Evolutionary conservation across 257 asterid genomes (phyloP).

Genomic region (Capsicum baccatum): DNA sequence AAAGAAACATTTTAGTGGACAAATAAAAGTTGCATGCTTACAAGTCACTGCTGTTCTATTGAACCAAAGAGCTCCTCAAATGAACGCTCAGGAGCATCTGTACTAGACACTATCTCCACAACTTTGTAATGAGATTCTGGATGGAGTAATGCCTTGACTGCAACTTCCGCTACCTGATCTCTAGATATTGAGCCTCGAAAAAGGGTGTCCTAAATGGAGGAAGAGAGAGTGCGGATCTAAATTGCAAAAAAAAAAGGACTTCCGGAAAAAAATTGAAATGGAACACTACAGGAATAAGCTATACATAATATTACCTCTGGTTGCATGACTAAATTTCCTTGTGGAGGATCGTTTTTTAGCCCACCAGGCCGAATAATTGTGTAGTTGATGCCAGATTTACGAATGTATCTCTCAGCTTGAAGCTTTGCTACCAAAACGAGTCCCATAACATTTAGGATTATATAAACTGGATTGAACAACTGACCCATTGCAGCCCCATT

Average conservation of each 20-base stretch:
- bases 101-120: constrained; percentile 81
- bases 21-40: not conserved
- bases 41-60: constrained; percentile 58
- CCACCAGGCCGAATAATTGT: constrained; percentile 97
- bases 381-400: constrained; percentile 94
- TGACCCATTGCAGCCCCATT: constrained; percentile 99
- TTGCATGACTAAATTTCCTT: constrained; percentile 89
- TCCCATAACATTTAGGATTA: constrained; percentile 84
- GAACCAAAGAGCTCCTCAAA: constrained; percentile 77
- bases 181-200: constrained; percentile 85
- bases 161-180: constrained; percentile 94
- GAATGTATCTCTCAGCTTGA: constrained; percentile 82
- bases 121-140: constrained; percentile 79
- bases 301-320: constrained; percentile 64
- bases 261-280: not conserved
- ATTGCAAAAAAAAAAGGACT: not conserved
- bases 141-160: constrained; percentile 80
- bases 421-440: constrained; percentile 89
- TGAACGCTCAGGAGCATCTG: constrained; percentile 77
- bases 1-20: not conserved
- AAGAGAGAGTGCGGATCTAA: not conserved
- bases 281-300: constrained; percentile 1
- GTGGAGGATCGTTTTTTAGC: constrained; percentile 77
- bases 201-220: constrained; percentile 74
- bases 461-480: constrained; percentile 81